phyloP scores from a whole-genome alignment of 495 filamentous ascomycete genomes.

The Penicillium macrosclerotiorum region DNA sequence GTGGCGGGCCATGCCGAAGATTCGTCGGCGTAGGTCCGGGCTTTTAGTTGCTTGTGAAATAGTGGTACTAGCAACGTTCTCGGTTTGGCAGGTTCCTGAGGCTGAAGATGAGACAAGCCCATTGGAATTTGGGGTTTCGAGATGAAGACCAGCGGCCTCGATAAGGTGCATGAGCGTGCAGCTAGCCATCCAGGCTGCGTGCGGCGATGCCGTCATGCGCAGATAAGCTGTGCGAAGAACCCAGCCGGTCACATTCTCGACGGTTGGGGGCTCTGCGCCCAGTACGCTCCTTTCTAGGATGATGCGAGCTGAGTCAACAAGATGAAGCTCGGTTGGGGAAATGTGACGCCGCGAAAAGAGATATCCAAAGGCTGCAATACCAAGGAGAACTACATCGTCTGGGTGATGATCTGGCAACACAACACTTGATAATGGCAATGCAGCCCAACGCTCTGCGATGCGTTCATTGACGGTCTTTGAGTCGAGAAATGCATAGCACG shows the following conservation, averaged over 20 bases:
- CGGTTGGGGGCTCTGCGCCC: constrained; percentile 26
- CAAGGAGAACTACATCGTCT: constrained; percentile 48
- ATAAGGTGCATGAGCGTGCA: constrained; percentile 54
- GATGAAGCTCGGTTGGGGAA: constrained; percentile 26
- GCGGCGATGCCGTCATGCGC: constrained; percentile 49
- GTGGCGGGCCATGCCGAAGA: constrained; percentile 51
- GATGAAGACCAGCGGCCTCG: constrained; percentile 52
- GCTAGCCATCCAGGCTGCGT: constrained; percentile 55
- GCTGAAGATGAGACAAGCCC: no score
- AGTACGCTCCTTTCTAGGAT: constrained; percentile 43
- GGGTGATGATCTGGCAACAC: constrained; percentile 19
- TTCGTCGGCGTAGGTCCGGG: constrained; percentile 39
- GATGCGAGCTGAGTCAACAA: constrained; percentile 41
- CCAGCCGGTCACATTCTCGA: constrained; percentile 48
- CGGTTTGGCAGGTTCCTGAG: constrained; percentile 10
- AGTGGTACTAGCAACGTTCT: constrained; percentile 7
- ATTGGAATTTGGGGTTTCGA: constrained; percentile 33
- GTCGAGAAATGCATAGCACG: constrained; percentile 51
- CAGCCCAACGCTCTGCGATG: constrained; percentile 39
- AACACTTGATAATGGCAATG: constrained; percentile 9
- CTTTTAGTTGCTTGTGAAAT: constrained; percentile 14
- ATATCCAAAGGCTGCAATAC: constrained; percentile 47
- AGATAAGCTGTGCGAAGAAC: constrained; percentile 53
- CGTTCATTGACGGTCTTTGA: constrained; percentile 27
- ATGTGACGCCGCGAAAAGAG: constrained; percentile 43